Evolutionary conservation across 2,329 filamentous ascomycete genomes (phyloP), one percentile per base, ranked within the genome.

Genomic region (Fonsecaea nubica): DNA sequence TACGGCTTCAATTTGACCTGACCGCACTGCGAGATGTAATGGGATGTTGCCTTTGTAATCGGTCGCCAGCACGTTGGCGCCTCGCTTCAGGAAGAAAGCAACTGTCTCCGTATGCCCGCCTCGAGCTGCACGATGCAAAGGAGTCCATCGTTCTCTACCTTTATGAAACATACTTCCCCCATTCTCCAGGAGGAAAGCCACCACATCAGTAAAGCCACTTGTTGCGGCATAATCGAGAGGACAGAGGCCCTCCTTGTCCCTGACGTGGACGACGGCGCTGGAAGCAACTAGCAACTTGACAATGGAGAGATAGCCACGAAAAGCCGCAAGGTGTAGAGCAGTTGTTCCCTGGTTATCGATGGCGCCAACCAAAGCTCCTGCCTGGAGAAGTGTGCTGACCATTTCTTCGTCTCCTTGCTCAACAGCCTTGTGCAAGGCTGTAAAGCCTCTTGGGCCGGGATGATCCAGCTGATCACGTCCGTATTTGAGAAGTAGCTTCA

Each of bases 51-150:
- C 62, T 21, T 56, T 60, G 36, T 63, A 60, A 59, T 77, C 74
- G 9, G 69, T 61, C 8, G 71, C 55, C 4, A 74, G 69, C 42
- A 76, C 66, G 60, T 75, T 65, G 8, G 73, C 73, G 21, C 71
- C 73, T 12, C 66, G 71, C 18, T 72, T 65, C 15, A 77, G 63
- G 25, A 78, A 62, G 40, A 75, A 70, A 18, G 73, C 68, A 13
- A 76, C 74, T 38, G 75, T 70, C 18, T 75, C 72, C 2, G 70
- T 70, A 60, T 74, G 72, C 4, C 75, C 75, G 13, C 71, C 66
- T 21, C 73, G 65, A 10, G 72, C 72, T 18, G 76, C 75, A 36
- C 73, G 74, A 36, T 74, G 73, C 8, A 77, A 66, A 10, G 75
- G 71, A 1, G 73, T 76, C 67, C 76, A 74, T 2, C 67, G 70